Evolutionary conservation across 2,329 filamentous ascomycete genomes (phyloP).

Genomic region (Talaromyces sp.): DNA sequence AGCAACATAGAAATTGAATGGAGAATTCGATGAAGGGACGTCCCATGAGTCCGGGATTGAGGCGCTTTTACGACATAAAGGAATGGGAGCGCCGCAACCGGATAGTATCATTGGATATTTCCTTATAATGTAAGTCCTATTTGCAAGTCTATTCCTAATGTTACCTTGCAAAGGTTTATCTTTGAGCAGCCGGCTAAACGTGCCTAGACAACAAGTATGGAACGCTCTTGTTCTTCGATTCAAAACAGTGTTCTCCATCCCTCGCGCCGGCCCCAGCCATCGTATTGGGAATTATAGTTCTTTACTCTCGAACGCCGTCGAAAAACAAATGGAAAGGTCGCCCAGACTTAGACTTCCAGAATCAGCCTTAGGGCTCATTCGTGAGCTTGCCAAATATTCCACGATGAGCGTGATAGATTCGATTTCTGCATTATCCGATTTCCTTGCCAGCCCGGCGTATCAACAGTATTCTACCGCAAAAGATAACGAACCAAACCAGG

Average conservation of each 20-base stretch:
- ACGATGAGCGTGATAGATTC: neutral
- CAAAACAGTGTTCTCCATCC: conserved; percentile 9
- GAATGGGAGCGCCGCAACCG: conserved; percentile 6
- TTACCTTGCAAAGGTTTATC: too few relatives aligned
- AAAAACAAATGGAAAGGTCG: conserved; percentile 12
- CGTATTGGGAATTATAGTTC: neutral
- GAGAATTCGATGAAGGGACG: conserved; percentile 9
- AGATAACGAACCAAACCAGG: neutral
- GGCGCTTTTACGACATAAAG: conserved; percentile 15
- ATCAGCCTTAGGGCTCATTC: neutral
- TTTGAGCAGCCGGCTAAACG: neutral
- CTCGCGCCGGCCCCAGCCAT: neutral
- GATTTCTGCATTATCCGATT: neutral
- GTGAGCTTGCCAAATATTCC: neutral
- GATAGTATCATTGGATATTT: conserved; percentile 19
- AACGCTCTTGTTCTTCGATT: conserved; percentile 13
- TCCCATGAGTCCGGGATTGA: conserved; percentile 16
- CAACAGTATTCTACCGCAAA: neutral
- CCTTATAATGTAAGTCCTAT: conserved; percentile 12
- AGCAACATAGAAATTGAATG: conserved; percentile 13
- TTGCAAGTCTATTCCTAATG: too few relatives aligned
- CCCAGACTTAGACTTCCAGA: conserved; percentile 9
- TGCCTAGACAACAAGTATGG: conserved; percentile 15
- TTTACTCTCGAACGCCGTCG: conserved; percentile 1
- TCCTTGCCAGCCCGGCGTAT: neutral